Evolutionary conservation across 345 rosid species (phyloP), one percentile per base, ranked within the genome.

Genomic region (Limnanthes douglasii): DNA sequence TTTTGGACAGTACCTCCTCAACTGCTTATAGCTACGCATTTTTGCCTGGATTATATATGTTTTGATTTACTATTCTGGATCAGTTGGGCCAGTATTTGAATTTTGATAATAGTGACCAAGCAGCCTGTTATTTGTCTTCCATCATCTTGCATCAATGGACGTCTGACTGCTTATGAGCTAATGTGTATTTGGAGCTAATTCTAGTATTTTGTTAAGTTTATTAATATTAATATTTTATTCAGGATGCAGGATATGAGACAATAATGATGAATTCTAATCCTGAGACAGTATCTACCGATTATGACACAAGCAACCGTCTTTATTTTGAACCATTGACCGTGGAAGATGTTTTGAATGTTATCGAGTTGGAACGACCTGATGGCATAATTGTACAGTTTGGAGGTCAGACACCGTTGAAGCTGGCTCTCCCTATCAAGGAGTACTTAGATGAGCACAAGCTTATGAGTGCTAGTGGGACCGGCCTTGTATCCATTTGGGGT

Each of bases 211-310:
- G 8, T 9, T 37, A 33, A 39, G 31, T 62, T 22, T 15, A 23
- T 25, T 43, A 36, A 16, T 41, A 11, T 36, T 29, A 18, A 8
- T 50, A 26, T 38, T 17, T 24, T 10, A 27, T 26, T 67, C 83
- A 88, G 97, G 64, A 68, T 59, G 97, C 95, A 21, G 93, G 93
- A 60, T 90, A 60, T 53, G 98, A 90, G 72, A 90, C 98, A 42
- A 80, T 90, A 51, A 84, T 84, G 98, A 68, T 90, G 88, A 90
- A 90, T 56, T 84, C 96, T 26, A 90, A 90, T 55, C 98, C 98
- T 25, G 98, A 90, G 52, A 84, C 98, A 2, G 98, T 80, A 34
- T 84, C 94, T 30, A 79, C 95, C 6, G 98, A 84, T 60, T 90
- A 90, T 46, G 96, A 90, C 52, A 90, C 96, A 22, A 90, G 98